phyloP scores from a whole-genome alignment of 306 rosid genomes.

The Clitoria ternatea region DNA sequence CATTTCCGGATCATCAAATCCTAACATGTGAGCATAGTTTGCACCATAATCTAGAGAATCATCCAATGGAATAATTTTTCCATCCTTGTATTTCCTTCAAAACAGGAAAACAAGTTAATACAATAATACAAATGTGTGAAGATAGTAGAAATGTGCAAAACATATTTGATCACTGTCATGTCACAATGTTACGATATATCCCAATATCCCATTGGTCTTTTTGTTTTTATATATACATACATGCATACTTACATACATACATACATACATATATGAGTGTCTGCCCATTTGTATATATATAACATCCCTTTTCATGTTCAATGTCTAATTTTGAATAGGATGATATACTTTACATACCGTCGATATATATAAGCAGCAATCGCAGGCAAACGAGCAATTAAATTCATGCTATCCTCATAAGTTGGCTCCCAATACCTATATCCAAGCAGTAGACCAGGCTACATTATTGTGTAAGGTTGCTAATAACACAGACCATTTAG shows the following conservation, averaged over 20 bases:
- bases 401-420: constrained; percentile 81
- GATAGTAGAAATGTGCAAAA: constrained; percentile 4
- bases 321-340: constrained; percentile 12
- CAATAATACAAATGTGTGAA: constrained; percentile 31
- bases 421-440: constrained; percentile 99
- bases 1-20: constrained; percentile 86
- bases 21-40: constrained; percentile 88
- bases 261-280: too few species aligned
- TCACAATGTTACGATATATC: neutral
- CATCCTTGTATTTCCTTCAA: constrained; percentile 86
- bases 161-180: constrained; percentile 10
- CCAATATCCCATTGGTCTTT: neutral
- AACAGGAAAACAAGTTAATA: constrained; percentile 14
- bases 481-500: constrained; percentile 2
- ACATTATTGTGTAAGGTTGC: constrained; percentile 20
- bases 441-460: constrained; percentile 23
- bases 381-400: constrained; percentile 85
- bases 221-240: neutral
- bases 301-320: neutral
- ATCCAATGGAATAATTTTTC: constrained; percentile 57
- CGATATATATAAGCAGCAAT: constrained; percentile 92
- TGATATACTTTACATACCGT: constrained; percentile 50
- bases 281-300: neutral
- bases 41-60: constrained; percentile 95
- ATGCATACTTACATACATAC: too few species aligned